These are phyloP conservation scores for Fennellomyces sp. DNA, from an alignment of 371 early-diverging fungal species.

Conservation along the genomic window DNA sequence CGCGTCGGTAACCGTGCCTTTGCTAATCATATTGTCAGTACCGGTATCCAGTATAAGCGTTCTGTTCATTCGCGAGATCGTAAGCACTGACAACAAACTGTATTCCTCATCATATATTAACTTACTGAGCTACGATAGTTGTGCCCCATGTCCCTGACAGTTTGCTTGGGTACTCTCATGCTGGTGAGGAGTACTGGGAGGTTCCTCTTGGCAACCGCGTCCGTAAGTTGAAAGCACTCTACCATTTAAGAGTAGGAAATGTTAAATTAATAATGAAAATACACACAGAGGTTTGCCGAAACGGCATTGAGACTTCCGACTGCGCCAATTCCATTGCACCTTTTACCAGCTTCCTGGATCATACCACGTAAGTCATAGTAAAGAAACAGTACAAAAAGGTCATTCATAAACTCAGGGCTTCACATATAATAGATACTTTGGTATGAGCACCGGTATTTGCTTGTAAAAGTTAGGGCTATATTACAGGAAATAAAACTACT, in stretches of 20 bases:
- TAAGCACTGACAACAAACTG: no score
- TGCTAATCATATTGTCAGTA: conserved; percentile 19
- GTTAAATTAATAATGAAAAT: neutral
- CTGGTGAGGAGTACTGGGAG: conserved; percentile 26
- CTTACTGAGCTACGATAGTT: no score
- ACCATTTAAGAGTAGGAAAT: neutral
- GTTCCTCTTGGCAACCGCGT: neutral
- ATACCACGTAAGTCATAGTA: conserved; percentile 3
- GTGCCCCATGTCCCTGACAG: conserved; percentile 11
- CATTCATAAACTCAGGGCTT: no score
- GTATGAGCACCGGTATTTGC: conserved; percentile 21
- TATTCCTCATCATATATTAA: no score
- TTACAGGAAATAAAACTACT: no score
- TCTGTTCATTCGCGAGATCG: conserved; percentile 23
- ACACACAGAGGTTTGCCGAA: conserved; percentile 14
- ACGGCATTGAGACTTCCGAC: conserved; percentile 9
- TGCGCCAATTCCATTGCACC: conserved; percentile 23
- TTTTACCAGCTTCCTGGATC: conserved; percentile 16
- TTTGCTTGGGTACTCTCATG: conserved; percentile 19
- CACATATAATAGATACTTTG: conserved; percentile 15
- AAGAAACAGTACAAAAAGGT: no score
- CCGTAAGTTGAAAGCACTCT: conserved; percentile 8
- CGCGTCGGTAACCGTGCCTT: conserved; percentile 21
- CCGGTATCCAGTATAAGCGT: conserved; percentile 14
- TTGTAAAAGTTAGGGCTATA: neutral